Evolutionary conservation across 2,329 filamentous ascomycete genomes (phyloP), one percentile per base, ranked within the genome.

Genomic region (Onygenales sp.): DNA sequence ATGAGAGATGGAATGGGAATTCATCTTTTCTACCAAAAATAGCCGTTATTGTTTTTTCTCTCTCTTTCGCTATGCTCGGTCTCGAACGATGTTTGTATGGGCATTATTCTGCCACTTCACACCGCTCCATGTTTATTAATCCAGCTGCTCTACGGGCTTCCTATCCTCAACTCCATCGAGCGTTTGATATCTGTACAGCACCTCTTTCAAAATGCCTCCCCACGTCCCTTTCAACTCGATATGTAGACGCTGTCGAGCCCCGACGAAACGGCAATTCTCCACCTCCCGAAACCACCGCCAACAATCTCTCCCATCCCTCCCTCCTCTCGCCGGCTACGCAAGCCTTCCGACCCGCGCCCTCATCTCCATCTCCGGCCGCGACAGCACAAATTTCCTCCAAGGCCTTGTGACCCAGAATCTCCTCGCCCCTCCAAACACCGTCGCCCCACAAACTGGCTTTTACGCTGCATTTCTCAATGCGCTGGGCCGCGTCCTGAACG

Each of bases 391-490:
- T 60, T 97, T 91, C 70, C 80, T 98, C 2, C 90, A 97, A 68
- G 91, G 92, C 52, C 81, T 95, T 53, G 81, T 93, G 58, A 95
- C 92, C 1, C 81, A 85, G 57, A 86, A 84, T 57, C 79, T 89
- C 57, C 68, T 81, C 51, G 63, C 63, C 11, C 33, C 55, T 8
- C 54, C 49, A 43, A 69, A 67, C 46, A 66, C 73, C 6, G 64
- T 68, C 58, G 72, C 55, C 64, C 70, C 56, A 56, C 63, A 58
- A 42, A 58, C 63, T 51, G 85, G 83, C 3, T 84, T 86, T 67
- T 97, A 95, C 70, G 79, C 86, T 6, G 88, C 84, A 0, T 95
- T 98, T 63, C 77, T 98, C 42, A 95, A 87, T 60, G 88, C 92
- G 6, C 82, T 83, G 56, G 93, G 93, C 42, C 82, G 91, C 54